These are phyloP conservation scores for Fusarium albosuccineum DNA, from an alignment of 2,329 filamentous ascomycete genomes.

Conservation along the genomic window DNA sequence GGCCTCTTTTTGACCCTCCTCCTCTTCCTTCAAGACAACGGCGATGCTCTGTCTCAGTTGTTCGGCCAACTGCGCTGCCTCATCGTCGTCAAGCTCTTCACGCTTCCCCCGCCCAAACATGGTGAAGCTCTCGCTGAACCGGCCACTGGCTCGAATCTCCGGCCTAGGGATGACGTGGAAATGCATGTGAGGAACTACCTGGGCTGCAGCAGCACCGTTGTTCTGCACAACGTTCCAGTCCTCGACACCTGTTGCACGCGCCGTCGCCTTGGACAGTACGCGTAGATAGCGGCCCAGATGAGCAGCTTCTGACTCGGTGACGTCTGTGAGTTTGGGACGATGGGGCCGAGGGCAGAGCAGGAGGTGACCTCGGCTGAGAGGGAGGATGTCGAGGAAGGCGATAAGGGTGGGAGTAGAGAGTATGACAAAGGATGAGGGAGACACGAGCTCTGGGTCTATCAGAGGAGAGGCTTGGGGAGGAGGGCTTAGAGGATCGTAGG, in stretches of 20 bases:
- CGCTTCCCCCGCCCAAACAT: constrained; percentile 84
- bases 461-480: constrained; percentile 53
- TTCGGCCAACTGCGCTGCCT: constrained; percentile 71
- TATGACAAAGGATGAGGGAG: constrained; percentile 72
- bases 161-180: constrained; percentile 94
- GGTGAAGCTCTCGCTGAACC: constrained; percentile 75
- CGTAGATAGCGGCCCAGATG: constrained; percentile 78
- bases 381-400: constrained; percentile 94
- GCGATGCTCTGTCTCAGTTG: constrained; percentile 65
- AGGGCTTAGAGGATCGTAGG: constrained; percentile 60
- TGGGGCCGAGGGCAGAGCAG: constrained; percentile 85
- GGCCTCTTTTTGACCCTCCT: constrained; percentile 30
- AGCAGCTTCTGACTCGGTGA: constrained; percentile 71
- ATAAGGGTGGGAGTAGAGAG: constrained; percentile 82
- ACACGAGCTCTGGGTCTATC: constrained; percentile 51
- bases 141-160: constrained; percentile 68
- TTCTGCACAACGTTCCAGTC: constrained; percentile 99
- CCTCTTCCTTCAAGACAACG: constrained; percentile 58
- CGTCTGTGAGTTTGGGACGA: constrained; percentile 80
- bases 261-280: constrained; percentile 78
- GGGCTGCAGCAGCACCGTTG: constrained; percentile 88
- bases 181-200: constrained; percentile 94
- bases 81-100: constrained; percentile 82
- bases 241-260: constrained; percentile 74
- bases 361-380: constrained; percentile 85